phyloP scores from a whole-genome alignment of 305 asterid species.

The Fraxinus latifolia region DNA sequence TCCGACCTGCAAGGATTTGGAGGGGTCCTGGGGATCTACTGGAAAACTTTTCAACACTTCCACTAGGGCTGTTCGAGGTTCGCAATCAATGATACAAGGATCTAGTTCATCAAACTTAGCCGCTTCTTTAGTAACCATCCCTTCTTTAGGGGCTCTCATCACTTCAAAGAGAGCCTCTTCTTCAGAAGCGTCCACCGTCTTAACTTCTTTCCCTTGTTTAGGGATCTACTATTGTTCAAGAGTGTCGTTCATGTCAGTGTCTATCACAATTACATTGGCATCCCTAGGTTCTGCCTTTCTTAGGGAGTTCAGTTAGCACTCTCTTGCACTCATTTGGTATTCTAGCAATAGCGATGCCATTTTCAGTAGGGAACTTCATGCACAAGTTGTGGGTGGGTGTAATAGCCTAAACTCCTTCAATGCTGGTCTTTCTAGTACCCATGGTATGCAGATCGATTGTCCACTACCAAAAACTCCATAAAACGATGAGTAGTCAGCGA shows the following conservation, averaged over 20 bases:
- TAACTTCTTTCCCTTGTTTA: neutral
- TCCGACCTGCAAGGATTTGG: neutral
- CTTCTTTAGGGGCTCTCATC: neutral
- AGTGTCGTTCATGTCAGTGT: neutral
- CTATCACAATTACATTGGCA: neutral
- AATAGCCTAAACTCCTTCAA: too few relatives aligned
- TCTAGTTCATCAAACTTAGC: neutral
- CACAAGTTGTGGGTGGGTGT: too few relatives aligned
- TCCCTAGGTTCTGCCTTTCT: neutral
- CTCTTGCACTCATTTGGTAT: neutral
- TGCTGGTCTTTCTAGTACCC: too few relatives aligned
- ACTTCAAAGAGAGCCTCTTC: neutral
- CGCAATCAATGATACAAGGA: neutral
- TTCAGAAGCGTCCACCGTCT: neutral
- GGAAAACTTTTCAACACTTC: too few relatives aligned
- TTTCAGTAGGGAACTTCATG: too few relatives aligned
- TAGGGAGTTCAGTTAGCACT: neutral
- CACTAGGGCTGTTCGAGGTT: neutral
- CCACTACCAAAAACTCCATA: too few relatives aligned
- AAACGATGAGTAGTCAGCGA: too few relatives aligned
- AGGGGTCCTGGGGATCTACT: too few relatives aligned
- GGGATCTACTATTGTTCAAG: neutral
- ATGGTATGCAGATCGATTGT: too few relatives aligned
- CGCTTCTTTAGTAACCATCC: neutral
- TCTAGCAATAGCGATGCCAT: too few relatives aligned